These are phyloP conservation scores for Andrographis paniculata DNA, from an alignment of 305 asterid species.

Conservation along the genomic window DNA sequence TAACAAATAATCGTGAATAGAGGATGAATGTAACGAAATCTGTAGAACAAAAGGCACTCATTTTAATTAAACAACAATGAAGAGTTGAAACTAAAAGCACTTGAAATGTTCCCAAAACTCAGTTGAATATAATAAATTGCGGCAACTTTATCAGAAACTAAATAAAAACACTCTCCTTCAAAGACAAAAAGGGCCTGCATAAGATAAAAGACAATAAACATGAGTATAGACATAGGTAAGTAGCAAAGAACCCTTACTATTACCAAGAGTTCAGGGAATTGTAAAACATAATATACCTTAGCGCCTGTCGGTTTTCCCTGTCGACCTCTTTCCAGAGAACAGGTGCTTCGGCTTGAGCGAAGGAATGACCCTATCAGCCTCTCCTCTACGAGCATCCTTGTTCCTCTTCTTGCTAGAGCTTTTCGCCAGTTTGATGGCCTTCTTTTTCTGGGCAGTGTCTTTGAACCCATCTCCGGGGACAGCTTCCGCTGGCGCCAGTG, in stretches of 20 bases:
- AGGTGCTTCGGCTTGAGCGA: slow-evolving; percentile 71
- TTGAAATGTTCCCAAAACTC: too few species aligned
- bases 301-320: slow-evolving; percentile 76
- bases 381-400: slow-evolving; percentile 77
- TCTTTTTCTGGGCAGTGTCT: slow-evolving; percentile 61
- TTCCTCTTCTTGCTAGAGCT: slow-evolving; percentile 52
- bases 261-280: too few species aligned
- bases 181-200: too few species aligned
- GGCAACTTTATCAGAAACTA: too few species aligned
- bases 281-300: slow-evolving; percentile 46
- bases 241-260: not conserved
- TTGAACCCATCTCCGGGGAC: slow-evolving; percentile 85
- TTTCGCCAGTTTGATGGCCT: slow-evolving; percentile 60
- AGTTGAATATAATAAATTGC: too few species aligned
- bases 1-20: too few species aligned
- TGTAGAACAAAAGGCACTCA: too few species aligned
- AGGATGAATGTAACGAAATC: too few species aligned
- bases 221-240: not conserved
- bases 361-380: slow-evolving; percentile 86
- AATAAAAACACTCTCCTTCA: too few species aligned
- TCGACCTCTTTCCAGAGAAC: slow-evolving; percentile 72
- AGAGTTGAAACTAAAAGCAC: too few species aligned
- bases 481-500: slow-evolving; percentile 59
- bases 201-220: not conserved
- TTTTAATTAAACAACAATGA: too few species aligned